A percentile compares a stretch with the other conserved stretches of the same genome.
phyloP scores from a whole-genome alignment of 148 eudicot genomes.

The Cornus suecica region DNA sequence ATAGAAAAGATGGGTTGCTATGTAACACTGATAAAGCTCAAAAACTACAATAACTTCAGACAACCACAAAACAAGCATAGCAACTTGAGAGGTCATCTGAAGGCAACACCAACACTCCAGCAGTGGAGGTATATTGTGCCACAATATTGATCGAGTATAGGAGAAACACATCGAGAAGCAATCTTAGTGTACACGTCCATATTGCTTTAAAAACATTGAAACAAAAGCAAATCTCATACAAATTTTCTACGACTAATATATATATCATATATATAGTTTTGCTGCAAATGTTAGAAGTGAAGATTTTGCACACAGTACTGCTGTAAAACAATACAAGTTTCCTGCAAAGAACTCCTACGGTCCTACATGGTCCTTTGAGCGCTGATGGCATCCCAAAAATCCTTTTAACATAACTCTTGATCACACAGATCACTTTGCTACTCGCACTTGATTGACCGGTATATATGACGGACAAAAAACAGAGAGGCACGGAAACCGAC shows the following conservation, averaged over 20 bases:
- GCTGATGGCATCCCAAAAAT: neutral
- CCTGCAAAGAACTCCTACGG: neutral
- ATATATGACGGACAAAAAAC: slow-evolving; percentile 43
- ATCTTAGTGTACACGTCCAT: neutral
- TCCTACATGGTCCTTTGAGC: slow-evolving; percentile 9
- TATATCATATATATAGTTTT: neutral
- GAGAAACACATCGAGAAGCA: neutral
- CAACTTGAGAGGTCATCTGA: too few relatives aligned
- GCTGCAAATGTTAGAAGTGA: neutral
- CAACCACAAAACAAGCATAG: too few relatives aligned
- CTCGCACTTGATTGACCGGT: slow-evolving; percentile 43
- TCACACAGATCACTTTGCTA: neutral
- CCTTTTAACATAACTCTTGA: neutral
- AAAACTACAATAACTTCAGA: too few relatives aligned
- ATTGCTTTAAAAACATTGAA: neutral
- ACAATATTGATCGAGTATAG: neutral
- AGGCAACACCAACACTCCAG: too few relatives aligned
- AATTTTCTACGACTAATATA: neutral
- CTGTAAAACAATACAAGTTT: slow-evolving; percentile 7
- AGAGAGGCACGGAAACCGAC: slow-evolving; percentile 45
- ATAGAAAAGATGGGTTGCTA: too few relatives aligned
- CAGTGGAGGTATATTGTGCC: too few relatives aligned
- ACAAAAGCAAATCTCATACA: neutral
- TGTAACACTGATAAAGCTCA: too few relatives aligned
- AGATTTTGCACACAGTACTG: neutral